Percentiles rank a stretch among this genome's conserved stretches.
Evolutionary conservation across 352 stramenopile genomes (phyloP).

Genomic region (Aphanomyces invadans): DNA sequence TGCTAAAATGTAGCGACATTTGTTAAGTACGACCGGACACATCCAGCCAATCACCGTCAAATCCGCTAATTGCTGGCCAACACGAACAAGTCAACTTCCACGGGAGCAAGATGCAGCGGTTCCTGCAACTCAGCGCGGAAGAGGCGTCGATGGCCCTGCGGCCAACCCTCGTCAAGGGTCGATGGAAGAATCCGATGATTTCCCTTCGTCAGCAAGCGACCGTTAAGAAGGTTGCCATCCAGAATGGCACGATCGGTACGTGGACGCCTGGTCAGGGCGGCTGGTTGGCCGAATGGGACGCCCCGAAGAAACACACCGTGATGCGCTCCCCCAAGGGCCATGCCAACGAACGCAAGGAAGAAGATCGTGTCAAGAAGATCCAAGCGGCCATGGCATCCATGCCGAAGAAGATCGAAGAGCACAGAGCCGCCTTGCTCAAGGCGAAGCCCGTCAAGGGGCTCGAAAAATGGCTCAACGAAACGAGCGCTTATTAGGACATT

Average conservation of each 20-base stretch:
- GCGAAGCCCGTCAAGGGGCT: slow-evolving; percentile 80
- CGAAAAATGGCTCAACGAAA: slow-evolving; percentile 85
- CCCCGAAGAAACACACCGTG: slow-evolving; percentile 75
- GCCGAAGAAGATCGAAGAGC: slow-evolving; percentile 77
- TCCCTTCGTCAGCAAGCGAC: slow-evolving; percentile 72
- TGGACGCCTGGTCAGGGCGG: slow-evolving; percentile 75
- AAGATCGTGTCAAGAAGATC: slow-evolving; percentile 82
- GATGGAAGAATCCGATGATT: slow-evolving; percentile 78
- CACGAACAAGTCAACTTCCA: slow-evolving; percentile 6
- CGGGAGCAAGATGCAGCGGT: slow-evolving; percentile 42
- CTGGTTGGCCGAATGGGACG: slow-evolving; percentile 72
- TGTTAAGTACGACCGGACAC: slow-evolving; percentile 7
- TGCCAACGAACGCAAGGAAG: slow-evolving; percentile 73
- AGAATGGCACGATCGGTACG: slow-evolving; percentile 59
- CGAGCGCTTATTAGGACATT: slow-evolving; percentile 54
- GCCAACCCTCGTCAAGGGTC: slow-evolving; percentile 64
- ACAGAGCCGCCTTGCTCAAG: slow-evolving; percentile 77
- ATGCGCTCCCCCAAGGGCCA: slow-evolving; percentile 78
- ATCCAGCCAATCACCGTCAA: slow-evolving; percentile 24
- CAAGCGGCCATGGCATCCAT: slow-evolving; percentile 73
- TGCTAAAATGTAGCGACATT: slow-evolving; percentile 25
- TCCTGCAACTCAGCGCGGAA: slow-evolving; percentile 59
- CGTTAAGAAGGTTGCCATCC: slow-evolving; percentile 72
- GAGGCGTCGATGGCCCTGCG: slow-evolving; percentile 76
- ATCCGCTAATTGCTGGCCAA: slow-evolving; percentile 12